These are phyloP conservation scores for Yamadazyma buinensis DNA, from an alignment of 1,139 yeast species.

Conservation along the genomic window DNA sequence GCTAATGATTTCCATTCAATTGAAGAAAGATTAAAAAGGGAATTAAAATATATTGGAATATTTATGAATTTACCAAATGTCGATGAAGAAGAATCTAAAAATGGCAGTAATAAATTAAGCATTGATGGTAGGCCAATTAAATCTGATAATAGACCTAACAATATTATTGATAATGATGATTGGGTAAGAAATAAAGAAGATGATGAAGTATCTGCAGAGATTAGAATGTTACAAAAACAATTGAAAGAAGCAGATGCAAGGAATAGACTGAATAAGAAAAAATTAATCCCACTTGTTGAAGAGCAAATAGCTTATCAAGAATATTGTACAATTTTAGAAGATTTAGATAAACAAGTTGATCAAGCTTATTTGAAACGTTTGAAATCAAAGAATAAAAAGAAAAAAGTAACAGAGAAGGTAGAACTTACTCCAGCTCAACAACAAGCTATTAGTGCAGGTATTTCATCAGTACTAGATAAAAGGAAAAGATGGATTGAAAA, in stretches of 20 bases:
- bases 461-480: conserved; percentile 77
- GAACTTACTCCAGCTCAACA: conserved; percentile 36
- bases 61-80: conserved; percentile 58
- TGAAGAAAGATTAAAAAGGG: conserved; percentile 85
- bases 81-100: conserved; percentile 14
- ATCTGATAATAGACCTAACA: conserved; percentile 18
- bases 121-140: conserved; percentile 20
- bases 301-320: conserved; percentile 96
- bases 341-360: conserved; percentile 93
- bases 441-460: conserved; percentile 68
- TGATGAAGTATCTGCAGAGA: conserved; percentile 88
- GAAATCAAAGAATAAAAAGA: conserved; percentile 77
- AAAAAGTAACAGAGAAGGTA: conserved; percentile 40
- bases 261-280: conserved; percentile 66
- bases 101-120: conserved; percentile 17
- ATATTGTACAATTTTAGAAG: conserved; percentile 83
- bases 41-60: conserved; percentile 86
- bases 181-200: conserved; percentile 87
- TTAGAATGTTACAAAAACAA: conserved; percentile 68
- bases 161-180: conserved; percentile 57
- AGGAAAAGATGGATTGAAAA: conserved; percentile 84
- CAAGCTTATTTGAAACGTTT: conserved; percentile 86
- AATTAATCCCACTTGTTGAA: conserved; percentile 70
- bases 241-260: conserved; percentile 57
- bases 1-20: conserved; percentile 66